Base-by-base conservation (phyloP, 2,329 filamentous ascomycete species). In the Venturiaceae sp. region DNA sequence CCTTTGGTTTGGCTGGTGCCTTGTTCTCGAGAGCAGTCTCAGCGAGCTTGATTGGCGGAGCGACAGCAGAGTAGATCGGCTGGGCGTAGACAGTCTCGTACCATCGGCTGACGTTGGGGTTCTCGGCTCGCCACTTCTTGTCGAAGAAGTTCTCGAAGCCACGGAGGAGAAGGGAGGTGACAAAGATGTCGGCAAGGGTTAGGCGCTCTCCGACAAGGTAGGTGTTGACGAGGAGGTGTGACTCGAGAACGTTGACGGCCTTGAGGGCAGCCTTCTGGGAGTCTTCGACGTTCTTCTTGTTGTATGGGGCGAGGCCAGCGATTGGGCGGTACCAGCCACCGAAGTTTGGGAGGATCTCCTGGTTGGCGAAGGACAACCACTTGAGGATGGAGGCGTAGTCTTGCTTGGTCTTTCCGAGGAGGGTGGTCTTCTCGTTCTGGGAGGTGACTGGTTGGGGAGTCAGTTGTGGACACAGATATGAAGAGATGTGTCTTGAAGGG, bases 341-440 rank as follows among this genome's bases (percentile, higher is more conserved):
- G 66, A 97, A 77, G 64, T 77, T 74, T 64, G 83, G 74, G 66
- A 96, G 81, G 69, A 96, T 74, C 81, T 99, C 92, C 61, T 78
- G 74, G 85, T 97, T 99, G 84, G 87, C 88, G 79, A 86, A 97
- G 65, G 92, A 97, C 87, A 96, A 86, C 94, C 94, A 99, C 78
- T 88, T 90, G 74, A 99, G 83, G 77, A 99, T 99, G 67, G 92
- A 92, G 69, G 94, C 94, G 77, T 97, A 91, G 85, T 99, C 94
- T 83, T 99, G 92, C 88, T 99, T 99, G 80, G 92, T 99, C 87
- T 97, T 97, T 73, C 94, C 94, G 69, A 99, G 86, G 66, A 99
- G 91, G 67, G 91, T 95, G 69, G 94, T 99, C 88, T 97, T 97
- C 87, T 97, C 94, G 77, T 99, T 99, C 81, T 99, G 94, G 68